Conservation (phyloP, 495 filamentous ascomycete species). For the Neurospora sp. region DNA sequence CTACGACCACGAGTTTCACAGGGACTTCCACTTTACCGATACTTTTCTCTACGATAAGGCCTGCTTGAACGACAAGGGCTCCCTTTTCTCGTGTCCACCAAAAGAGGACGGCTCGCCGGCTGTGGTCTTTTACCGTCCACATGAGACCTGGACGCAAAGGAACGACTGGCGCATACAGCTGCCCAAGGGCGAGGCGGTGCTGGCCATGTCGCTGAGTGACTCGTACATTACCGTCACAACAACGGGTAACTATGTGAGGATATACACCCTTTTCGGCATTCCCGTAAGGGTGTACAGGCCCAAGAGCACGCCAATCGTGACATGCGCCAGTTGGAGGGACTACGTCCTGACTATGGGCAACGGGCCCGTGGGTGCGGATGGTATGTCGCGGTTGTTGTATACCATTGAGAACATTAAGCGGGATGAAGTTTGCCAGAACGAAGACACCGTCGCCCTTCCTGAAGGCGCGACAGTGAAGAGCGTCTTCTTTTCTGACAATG, state of each 20-base stretch:
- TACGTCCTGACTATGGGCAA: conserved; percentile 93
- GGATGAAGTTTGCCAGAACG: conserved; percentile 84
- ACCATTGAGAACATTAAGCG: conserved; percentile 87
- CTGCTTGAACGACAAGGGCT: conserved; percentile 73
- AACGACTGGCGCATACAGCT: conserved; percentile 83
- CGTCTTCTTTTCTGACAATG: conserved; percentile 85
- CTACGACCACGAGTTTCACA: conserved; percentile 82
- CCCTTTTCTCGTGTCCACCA: conserved; percentile 76
- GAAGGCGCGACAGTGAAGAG: conserved; percentile 59
- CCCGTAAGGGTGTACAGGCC: conserved; percentile 82
- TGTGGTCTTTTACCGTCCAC: conserved; percentile 89
- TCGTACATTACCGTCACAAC: conserved; percentile 85
- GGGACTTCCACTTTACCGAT: conserved; percentile 96
- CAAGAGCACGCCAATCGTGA: conserved; percentile 80
- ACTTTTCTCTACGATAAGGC: conserved; percentile 92
- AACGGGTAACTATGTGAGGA: conserved; percentile 71
- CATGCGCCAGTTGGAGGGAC: conserved; percentile 85
- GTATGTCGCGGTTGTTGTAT: conserved; percentile 66
- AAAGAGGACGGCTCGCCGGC: conserved; percentile 52
- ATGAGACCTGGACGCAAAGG: conserved; percentile 90
- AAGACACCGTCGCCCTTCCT: conserved; percentile 79
- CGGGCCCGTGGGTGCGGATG: conserved; percentile 70
- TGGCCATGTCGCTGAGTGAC: conserved; percentile 83
- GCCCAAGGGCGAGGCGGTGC: conserved; percentile 69
- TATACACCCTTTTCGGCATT: conserved; percentile 88